A percentile compares a stretch with the other conserved stretches of the same genome.
Evolutionary conservation across 2,329 filamentous ascomycete genomes (phyloP).

Genomic region (Botrytis elliptica): DNA sequence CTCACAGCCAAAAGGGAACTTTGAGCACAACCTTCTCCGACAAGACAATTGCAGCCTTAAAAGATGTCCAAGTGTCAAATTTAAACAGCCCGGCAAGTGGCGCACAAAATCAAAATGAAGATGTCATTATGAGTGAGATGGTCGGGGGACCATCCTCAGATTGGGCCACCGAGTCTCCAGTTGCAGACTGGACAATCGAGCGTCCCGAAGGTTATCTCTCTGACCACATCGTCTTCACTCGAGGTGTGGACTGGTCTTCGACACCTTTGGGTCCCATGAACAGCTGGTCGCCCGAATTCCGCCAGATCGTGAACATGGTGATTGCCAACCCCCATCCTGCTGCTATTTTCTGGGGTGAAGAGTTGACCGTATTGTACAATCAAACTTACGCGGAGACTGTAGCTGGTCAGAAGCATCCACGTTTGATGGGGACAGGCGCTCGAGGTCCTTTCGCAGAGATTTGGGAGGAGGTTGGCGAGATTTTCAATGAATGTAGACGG

Average conservation of each 20-base stretch:
- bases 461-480: slow-evolving; percentile 66
- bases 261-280: slow-evolving; percentile 70
- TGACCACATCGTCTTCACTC: slow-evolving; percentile 68
- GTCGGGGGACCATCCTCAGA: background rate
- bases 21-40: slow-evolving; percentile 14
- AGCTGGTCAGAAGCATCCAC: slow-evolving; percentile 73
- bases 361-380: slow-evolving; percentile 66
- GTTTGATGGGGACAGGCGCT: slow-evolving; percentile 55
- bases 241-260: slow-evolving; percentile 68
- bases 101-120: background rate
- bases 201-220: slow-evolving; percentile 51
- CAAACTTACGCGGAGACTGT: slow-evolving; percentile 67
- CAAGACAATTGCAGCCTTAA: slow-evolving; percentile 9
- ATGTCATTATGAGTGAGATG: background rate
- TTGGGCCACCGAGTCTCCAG: background rate
- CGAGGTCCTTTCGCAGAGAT: slow-evolving; percentile 67
- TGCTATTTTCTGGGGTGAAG: slow-evolving; percentile 74
- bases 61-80: slow-evolving; percentile 11
- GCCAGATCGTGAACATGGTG: slow-evolving; percentile 74
- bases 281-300: slow-evolving; percentile 67
- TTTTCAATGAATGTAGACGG: slow-evolving; percentile 64
- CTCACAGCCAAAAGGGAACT: background rate
- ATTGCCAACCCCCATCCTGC: slow-evolving; percentile 75
- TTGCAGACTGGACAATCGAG: background rate
- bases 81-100: background rate